These are phyloP conservation scores for Didymella arachidicola DNA, from an alignment of 2,329 filamentous ascomycete genomes.

Conservation along the genomic window DNA sequence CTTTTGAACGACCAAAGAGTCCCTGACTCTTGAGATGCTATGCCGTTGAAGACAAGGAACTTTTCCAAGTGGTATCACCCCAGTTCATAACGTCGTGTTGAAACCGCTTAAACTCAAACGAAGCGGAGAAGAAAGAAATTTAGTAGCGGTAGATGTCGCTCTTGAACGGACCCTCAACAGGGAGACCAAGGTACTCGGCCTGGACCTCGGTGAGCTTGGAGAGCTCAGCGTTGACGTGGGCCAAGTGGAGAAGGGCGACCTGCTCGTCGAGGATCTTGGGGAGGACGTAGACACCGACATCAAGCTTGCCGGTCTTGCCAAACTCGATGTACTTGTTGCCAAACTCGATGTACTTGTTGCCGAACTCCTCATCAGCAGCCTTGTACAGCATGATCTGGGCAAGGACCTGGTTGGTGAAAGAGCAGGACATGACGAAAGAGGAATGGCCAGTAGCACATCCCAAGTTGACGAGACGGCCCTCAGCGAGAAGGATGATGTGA, in stretches of 20 bases:
- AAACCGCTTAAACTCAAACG: constrained; percentile 47
- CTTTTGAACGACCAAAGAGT: constrained; percentile 45
- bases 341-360: constrained; percentile 92
- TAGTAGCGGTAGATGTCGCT: constrained; percentile 76
- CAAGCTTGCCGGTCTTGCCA: constrained; percentile 88
- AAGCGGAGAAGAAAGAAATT: constrained; percentile 40
- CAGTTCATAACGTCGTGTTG: constrained; percentile 67
- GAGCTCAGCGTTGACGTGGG: constrained; percentile 93
- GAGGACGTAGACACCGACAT: constrained; percentile 91
- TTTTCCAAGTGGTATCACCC: constrained; percentile 63
- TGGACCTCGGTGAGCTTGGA: constrained; percentile 84
- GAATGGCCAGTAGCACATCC: constrained; percentile 99
- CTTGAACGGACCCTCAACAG: constrained; percentile 93
- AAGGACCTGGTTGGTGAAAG: constrained; percentile 99
- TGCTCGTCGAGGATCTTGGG: constrained; percentile 99
- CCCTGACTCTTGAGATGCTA: constrained; percentile 48
- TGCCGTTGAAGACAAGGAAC: constrained; percentile 71
- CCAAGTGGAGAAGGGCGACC: constrained; percentile 91
- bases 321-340: constrained; percentile 96
- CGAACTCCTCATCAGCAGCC: constrained; percentile 84
- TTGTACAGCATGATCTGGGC: constrained; percentile 99
- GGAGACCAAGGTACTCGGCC: constrained; percentile 92
- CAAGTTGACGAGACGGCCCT: constrained; percentile 98
- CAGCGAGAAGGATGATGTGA: constrained; percentile 97
- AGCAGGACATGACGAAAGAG: constrained; percentile 99